Base-by-base conservation (phyloP, 2,329 filamentous ascomycete genomes). In the Metarhizium brunneum region DNA sequence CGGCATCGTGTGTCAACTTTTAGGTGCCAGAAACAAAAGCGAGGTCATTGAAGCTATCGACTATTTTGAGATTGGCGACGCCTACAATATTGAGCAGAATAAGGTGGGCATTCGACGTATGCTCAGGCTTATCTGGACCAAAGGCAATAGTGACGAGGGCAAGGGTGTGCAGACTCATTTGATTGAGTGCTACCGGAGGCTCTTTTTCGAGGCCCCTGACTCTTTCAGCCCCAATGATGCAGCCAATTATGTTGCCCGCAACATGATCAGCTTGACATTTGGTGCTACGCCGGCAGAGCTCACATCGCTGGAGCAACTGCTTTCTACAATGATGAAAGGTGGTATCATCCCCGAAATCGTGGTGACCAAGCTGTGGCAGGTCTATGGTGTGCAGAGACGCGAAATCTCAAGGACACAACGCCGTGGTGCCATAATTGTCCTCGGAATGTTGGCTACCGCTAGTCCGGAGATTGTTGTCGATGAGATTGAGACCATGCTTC, bases 41-140 rank as follows among this genome's bases (percentile, higher is more conserved):
- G 94, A 99, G 69, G 89, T 97, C 30, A 96, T 99, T 59, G 95
- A 99, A 70, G 94, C 95, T 16, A 99, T 99, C 85, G 94, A 99
- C 68, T 99, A 95, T 72, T 95, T 99, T 63, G 91, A 95, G 63
- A 84, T 96, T 48, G 87, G 94, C 48, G 92, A 99, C 69, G 92
- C 92, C 6, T 97, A 97, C 78, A 94, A 95, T 69, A 87, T 99
- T 57, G 89, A 96, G 69, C 90, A 94, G 62, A 91, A 95, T 66
- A 92, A 95, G 69, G 75, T 87, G 43, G 94, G 95, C 56, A 97
- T 99, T 65, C 84, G 92, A 57, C 87, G 91, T 56, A 99, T 99
- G 94, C 79, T 99, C 60, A 86, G 92, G 54, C 79, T 99, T 20
- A 99, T 99, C 69, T 99, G 94, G 94, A 99, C 94, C 60, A 99